These are phyloP conservation scores for Oenanthe sinensis DNA, from an alignment of 129 eudicot genomes.

Conservation along the genomic window DNA sequence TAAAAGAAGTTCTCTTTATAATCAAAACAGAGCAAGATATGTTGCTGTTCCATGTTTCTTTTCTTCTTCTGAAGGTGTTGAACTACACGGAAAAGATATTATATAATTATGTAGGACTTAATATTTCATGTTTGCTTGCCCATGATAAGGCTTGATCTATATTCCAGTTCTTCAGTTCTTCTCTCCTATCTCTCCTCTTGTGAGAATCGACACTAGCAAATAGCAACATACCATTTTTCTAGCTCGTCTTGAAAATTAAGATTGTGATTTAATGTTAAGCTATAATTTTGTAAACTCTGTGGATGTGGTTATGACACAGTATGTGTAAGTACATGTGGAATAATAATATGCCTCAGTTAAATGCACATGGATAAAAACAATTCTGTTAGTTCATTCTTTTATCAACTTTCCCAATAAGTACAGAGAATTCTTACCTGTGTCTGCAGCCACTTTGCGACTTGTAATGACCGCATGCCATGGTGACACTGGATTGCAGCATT, in stretches of 20 bases:
- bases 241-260: background rate
- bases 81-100: background rate
- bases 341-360: background rate
- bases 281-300: background rate
- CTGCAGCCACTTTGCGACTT: conserved; percentile 98
- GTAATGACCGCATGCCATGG: conserved; percentile 88
- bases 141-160: background rate
- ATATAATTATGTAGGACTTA: background rate
- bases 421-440: conserved; percentile 49
- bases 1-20: background rate
- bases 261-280: background rate
- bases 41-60: background rate
- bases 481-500: conserved; percentile 58
- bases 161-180: background rate
- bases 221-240: background rate
- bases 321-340: background rate
- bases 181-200: background rate
- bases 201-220: background rate
- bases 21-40: background rate
- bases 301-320: background rate
- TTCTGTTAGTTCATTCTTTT: background rate
- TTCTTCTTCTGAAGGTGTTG: background rate
- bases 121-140: background rate
- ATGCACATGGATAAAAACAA: background rate
- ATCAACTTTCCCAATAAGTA: background rate